These are phyloP conservation scores for Calonectria multiphialidica DNA, from an alignment of 2,329 filamentous ascomycete genomes.

Conservation along the genomic window DNA sequence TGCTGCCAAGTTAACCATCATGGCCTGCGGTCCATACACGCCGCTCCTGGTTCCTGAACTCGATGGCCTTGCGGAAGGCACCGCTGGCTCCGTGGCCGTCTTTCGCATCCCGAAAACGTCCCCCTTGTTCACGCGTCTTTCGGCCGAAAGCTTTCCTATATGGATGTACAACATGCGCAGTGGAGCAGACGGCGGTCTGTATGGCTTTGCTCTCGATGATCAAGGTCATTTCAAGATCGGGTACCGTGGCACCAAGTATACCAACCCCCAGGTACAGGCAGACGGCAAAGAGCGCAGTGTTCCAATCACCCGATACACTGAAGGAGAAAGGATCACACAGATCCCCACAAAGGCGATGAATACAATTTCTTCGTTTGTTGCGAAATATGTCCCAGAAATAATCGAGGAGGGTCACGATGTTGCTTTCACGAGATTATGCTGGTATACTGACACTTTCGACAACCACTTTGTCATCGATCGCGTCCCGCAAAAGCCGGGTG, in stretches of 20 bases:
- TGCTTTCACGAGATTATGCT: constrained; percentile 48
- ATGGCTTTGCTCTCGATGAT: constrained; percentile 60
- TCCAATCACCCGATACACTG: constrained; percentile 54
- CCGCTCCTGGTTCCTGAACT: constrained; percentile 55
- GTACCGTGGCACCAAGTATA: constrained; percentile 64
- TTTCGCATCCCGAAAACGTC: constrained; percentile 54
- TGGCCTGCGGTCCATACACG: constrained; percentile 60
- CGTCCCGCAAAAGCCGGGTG: constrained; percentile 65
- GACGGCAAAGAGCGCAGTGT: constrained; percentile 54
- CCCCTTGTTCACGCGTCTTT: constrained; percentile 54
- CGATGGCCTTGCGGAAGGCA: constrained; percentile 59
- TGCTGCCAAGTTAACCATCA: constrained; percentile 48
- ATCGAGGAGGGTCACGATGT: constrained; percentile 48
- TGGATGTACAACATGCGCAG: constrained; percentile 48
- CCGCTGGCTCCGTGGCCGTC: constrained; percentile 58
- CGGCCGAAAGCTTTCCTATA: constrained; percentile 58
- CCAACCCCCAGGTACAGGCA: constrained; percentile 53
- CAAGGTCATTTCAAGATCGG: constrained; percentile 61
- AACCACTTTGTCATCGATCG: constrained; percentile 49
- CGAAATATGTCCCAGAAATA: constrained; percentile 58
- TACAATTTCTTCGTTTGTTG: constrained; percentile 49
- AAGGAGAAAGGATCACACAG: constrained; percentile 33
- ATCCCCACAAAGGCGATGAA: constrained; percentile 45
- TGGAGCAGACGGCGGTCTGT: constrained; percentile 52
- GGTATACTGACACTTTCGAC: constrained; percentile 50